phyloP scores from a whole-genome alignment of 2,329 filamentous ascomycete species.

The Verticillium tricorpus region DNA sequence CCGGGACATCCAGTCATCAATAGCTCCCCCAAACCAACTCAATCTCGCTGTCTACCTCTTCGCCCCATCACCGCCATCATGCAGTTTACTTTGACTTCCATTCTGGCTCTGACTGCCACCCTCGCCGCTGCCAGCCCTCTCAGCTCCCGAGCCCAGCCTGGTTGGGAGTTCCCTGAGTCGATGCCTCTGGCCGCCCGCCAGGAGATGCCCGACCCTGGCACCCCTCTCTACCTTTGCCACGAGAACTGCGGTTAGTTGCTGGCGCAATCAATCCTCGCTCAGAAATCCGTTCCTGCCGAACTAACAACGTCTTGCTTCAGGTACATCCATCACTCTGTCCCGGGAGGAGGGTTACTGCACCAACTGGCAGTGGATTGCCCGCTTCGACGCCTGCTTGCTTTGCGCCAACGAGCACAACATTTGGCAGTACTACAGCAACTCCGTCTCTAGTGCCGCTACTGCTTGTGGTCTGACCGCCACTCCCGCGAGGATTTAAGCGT shows the following conservation, averaged over 20 bases:
- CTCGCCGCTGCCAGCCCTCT: slow-evolving; percentile 15
- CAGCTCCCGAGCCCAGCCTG: slow-evolving; percentile 7
- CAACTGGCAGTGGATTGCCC: slow-evolving; percentile 17
- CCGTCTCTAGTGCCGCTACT: slow-evolving; percentile 30
- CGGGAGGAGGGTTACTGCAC: slow-evolving; percentile 26
- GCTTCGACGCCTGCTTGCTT: slow-evolving; percentile 38
- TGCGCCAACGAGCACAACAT: slow-evolving; percentile 38
- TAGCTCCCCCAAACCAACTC: neutral
- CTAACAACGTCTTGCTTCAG: slow-evolving; percentile 9
- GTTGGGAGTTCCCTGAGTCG: slow-evolving; percentile 21
- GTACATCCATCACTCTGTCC: slow-evolving; percentile 28
- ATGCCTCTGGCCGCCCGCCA: slow-evolving; percentile 37
- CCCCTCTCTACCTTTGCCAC: slow-evolving; percentile 42
- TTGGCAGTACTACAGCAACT: slow-evolving; percentile 37
- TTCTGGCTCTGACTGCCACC: slow-evolving; percentile 22
- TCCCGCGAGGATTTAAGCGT: slow-evolving; percentile 3
- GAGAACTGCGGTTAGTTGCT: slow-evolving; percentile 38
- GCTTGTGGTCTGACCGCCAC: slow-evolving; percentile 23
- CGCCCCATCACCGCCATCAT: slow-evolving; percentile 15
- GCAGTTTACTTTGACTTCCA: slow-evolving; percentile 19
- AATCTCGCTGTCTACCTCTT: neutral
- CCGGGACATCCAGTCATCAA: neutral
- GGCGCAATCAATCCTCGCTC: neutral
- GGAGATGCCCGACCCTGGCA: slow-evolving; percentile 22
- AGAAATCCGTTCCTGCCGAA: no score